phyloP scores from a whole-genome alignment of 2,329 filamentous ascomycete species.

The Calonectria fujianensis region DNA sequence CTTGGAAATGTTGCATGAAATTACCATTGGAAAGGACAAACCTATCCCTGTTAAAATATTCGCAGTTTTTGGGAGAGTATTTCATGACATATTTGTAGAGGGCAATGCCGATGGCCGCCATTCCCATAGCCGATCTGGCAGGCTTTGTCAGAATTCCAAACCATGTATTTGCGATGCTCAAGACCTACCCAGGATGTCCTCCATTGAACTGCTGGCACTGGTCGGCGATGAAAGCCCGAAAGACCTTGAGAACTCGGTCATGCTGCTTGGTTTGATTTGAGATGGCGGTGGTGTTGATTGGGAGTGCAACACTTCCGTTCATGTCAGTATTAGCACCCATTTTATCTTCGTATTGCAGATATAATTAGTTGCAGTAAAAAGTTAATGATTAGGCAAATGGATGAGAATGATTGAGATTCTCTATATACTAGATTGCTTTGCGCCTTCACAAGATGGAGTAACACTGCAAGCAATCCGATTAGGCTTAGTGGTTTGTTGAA shows the following conservation, averaged over 20 bases:
- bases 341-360: background rate
- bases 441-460: background rate
- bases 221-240: slow-evolving; percentile 79
- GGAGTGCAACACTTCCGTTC: background rate
- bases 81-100: slow-evolving; percentile 78
- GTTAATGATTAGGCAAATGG: background rate
- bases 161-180: background rate
- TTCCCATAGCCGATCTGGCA: slow-evolving; percentile 72
- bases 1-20: background rate
- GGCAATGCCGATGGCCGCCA: slow-evolving; percentile 77
- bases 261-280: slow-evolving; percentile 48
- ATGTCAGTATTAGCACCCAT: background rate
- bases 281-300: background rate
- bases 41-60: slow-evolving; percentile 77
- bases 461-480: background rate
- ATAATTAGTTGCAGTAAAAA: background rate
- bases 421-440: background rate
- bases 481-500: background rate
- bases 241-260: slow-evolving; percentile 75
- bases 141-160: background rate
- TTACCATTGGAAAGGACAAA: slow-evolving; percentile 77
- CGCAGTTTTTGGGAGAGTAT: slow-evolving; percentile 72
- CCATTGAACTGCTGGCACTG: slow-evolving; percentile 82
- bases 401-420: background rate
- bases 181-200: slow-evolving; percentile 75